These are phyloP conservation scores for Lodderomyces margitis DNA, from an alignment of 1,139 yeast genomes.

Conservation along the genomic window DNA sequence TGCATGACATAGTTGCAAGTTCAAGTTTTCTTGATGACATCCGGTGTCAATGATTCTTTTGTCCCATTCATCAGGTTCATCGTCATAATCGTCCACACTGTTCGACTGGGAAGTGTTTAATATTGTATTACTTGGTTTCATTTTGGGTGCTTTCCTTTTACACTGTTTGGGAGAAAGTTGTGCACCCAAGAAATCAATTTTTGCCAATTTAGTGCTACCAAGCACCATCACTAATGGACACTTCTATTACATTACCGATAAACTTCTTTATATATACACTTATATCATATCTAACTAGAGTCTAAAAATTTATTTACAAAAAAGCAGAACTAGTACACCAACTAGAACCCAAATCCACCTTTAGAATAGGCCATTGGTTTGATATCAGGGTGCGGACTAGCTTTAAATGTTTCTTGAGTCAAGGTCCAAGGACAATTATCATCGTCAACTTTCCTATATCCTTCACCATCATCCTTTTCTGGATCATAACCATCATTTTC, in stretches of 20 bases:
- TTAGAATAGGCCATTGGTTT: conserved; percentile 97
- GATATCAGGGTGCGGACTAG: conserved; percentile 86
- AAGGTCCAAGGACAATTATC: conserved; percentile 49
- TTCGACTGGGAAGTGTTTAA: conserved; percentile 3
- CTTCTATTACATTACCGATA: too few species aligned
- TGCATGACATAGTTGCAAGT: conserved; percentile 71
- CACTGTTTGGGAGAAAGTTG: too few species aligned
- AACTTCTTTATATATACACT: background rate
- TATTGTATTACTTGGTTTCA: conserved; percentile 10
- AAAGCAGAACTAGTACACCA: too few species aligned
- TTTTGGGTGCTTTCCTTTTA: background rate
- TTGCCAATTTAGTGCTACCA: too few species aligned
- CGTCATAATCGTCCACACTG: conserved; percentile 33
- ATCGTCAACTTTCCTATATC: conserved; percentile 50
- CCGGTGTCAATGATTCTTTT: conserved; percentile 71
- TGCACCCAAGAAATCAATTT: too few species aligned
- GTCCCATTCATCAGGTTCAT: conserved; percentile 75
- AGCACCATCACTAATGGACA: too few species aligned
- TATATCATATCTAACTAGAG: background rate
- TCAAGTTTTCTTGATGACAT: conserved; percentile 66
- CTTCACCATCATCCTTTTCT: conserved; percentile 42
- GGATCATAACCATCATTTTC: conserved; percentile 34
- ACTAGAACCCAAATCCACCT: conserved; percentile 47
- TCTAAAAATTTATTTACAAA: background rate
- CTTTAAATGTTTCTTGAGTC: conserved; percentile 60